Conservation (phyloP, 208 protist genomes). For the Crithidia acanthocephali region DNA sequence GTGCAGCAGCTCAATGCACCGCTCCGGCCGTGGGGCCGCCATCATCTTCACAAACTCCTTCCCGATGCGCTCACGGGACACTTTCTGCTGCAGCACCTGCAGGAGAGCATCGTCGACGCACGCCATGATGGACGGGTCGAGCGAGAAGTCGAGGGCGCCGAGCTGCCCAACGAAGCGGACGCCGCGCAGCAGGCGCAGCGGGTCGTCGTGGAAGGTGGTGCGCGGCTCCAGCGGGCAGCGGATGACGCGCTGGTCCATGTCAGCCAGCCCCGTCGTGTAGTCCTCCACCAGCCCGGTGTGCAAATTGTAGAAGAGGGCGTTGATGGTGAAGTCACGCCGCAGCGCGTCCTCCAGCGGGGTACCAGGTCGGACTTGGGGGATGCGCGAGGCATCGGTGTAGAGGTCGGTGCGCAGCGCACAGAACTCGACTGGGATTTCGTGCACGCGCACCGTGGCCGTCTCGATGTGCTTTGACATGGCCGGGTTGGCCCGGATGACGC, state of each 20-base stretch:
- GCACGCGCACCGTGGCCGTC: constrained; percentile 94
- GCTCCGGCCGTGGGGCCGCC: constrained; percentile 46
- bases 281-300: constrained; percentile 95
- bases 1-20: constrained; percentile 68
- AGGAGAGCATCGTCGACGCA: constrained; percentile 64
- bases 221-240: constrained; percentile 89
- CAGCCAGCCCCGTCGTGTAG: constrained; percentile 92
- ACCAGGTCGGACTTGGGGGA: constrained; percentile 88
- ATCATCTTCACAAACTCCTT: constrained; percentile 91
- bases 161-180: constrained; percentile 94
- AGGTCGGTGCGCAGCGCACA: constrained; percentile 95
- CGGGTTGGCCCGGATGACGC: constrained; percentile 96
- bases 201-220: constrained; percentile 94
- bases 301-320: constrained; percentile 99
- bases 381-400: constrained; percentile 92
- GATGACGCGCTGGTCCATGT: constrained; percentile 85
- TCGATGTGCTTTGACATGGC: constrained; percentile 99
- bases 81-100: constrained; percentile 68
- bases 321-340: constrained; percentile 99
- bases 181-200: constrained; percentile 93
- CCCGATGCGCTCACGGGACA: constrained; percentile 85
- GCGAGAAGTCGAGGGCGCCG: constrained; percentile 76
- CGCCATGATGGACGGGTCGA: constrained; percentile 62
- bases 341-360: constrained; percentile 94
- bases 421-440: constrained; percentile 95